Percentiles rank a stretch among this genome's conserved stretches.
These are phyloP conservation scores for Ophiosphaerella herpotricha DNA, from an alignment of 2,329 filamentous ascomycete genomes.

Conservation along the genomic window DNA sequence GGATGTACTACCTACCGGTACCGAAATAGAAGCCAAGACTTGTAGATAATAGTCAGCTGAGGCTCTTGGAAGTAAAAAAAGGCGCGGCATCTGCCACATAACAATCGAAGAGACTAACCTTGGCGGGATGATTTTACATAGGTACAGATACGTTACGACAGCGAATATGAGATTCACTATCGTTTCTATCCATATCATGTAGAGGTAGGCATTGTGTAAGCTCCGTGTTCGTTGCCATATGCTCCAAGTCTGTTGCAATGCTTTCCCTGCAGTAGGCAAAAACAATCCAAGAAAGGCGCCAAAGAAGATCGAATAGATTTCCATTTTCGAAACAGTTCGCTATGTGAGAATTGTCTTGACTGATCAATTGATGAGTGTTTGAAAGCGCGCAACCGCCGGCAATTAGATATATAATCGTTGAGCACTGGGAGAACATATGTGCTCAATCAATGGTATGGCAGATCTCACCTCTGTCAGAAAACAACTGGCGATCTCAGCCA, in stretches of 20 bases:
- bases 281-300: conserved; percentile 9
- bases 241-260: conserved; percentile 4
- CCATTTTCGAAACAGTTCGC: background rate
- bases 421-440: too few species aligned
- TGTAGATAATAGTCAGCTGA: background rate
- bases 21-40: conserved; percentile 17
- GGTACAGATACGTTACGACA: conserved; percentile 49
- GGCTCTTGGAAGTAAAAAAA: background rate
- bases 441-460: too few species aligned
- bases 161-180: conserved; percentile 47
- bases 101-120: conserved; percentile 26
- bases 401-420: too few species aligned
- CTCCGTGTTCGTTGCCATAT: conserved; percentile 31
- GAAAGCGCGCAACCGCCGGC: too few species aligned
- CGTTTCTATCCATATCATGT: conserved; percentile 55
- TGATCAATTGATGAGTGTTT: background rate
- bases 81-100: too few species aligned
- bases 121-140: conserved; percentile 42
- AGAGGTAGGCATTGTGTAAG: conserved; percentile 44
- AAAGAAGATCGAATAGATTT: conserved; percentile 6
- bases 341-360: background rate
- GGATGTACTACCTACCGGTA: conserved; percentile 1
- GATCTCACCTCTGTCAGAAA: too few species aligned
- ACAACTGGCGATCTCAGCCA: too few species aligned
- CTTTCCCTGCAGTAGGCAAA: conserved; percentile 4